Evolutionary conservation across 352 stramenopile species (phyloP), one percentile per base, ranked within the genome.

Genomic region (Phytophthora pluvialis): DNA sequence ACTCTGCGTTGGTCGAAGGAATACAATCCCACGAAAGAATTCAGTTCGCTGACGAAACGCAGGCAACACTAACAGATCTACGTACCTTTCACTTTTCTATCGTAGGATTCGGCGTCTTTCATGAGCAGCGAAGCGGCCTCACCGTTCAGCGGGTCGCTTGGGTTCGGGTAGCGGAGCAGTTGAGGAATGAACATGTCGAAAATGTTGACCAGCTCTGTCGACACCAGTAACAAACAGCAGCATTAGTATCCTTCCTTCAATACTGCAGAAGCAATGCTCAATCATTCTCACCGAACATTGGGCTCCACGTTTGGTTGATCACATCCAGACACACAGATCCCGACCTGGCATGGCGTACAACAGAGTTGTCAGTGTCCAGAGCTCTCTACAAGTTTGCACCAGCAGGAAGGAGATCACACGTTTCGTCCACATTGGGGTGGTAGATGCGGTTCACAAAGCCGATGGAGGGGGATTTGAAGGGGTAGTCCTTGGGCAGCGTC

Each of bases 271-370:
- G 1, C 42, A 54, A 40, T n/a, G 53, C 12, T 42, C 4, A 13
- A 43, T 10, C 9, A 46, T 35, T 43, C 80, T 54, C 45, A 97
- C 89, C 90, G 52, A 97, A 98, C 88, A 98, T 96, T 15, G 93
- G 93, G 53, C 89, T 98, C 93, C 93, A 98, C 9, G 93, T 98
- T 67, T 98, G 91, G 75, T 98, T 98, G 70, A 98, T 98, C 43
- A 98, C 93, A 56, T 98, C 92, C 59, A 98, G 68, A 55, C 93
- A 98, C 16, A 98, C 91, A 11, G 92, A 98, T 25, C 93, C 93
- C 10, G 90, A 97, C 60, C 88, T 94, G 55, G 18, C 15, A 44
- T 26, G n/a, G 2, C 31, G 60, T 12, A 64, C 6, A 40, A 49
- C 12, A 75, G 33, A 46, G n/a, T 3, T 12, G 33, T 70, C 18